These are phyloP conservation scores for Evansstolkia leycettana DNA, from an alignment of 495 filamentous ascomycete species.

Conservation along the genomic window DNA sequence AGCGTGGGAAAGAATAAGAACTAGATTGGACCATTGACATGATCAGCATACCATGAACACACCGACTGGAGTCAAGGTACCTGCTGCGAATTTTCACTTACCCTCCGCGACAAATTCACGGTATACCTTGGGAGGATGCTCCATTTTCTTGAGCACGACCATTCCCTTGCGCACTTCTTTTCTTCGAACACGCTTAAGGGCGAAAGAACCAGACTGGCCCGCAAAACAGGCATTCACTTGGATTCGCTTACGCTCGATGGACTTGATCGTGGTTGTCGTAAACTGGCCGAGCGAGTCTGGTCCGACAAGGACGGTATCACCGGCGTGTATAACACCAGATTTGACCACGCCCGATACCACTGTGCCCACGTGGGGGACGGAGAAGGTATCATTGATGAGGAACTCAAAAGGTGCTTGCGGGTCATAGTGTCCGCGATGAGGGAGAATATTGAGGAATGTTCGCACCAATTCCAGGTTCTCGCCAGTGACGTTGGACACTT, in stretches of 20 bases:
- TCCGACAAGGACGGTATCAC: conserved; percentile 80
- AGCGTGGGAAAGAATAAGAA: conserved; percentile 88
- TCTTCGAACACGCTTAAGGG: conserved; percentile 68
- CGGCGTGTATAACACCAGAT: conserved; percentile 68
- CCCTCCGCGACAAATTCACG: conserved; percentile 90
- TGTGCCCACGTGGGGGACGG: conserved; percentile 94
- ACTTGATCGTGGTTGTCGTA: conserved; percentile 75
- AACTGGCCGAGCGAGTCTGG: conserved; percentile 91
- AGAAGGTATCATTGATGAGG: conserved; percentile 95
- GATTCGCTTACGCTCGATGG: conserved; percentile 92
- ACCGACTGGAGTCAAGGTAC: not conserved
- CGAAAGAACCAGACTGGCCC: conserved; percentile 87
- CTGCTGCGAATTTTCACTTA: conserved; percentile 16
- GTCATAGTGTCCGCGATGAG: conserved; percentile 90
- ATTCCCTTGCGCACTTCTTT: conserved; percentile 98
- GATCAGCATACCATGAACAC: not conserved
- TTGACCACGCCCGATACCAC: conserved; percentile 94
- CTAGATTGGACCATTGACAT: conserved; percentile 27
- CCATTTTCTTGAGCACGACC: conserved; percentile 83
- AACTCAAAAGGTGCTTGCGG: conserved; percentile 84
- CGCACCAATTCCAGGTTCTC: conserved; percentile 70
- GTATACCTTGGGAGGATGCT: conserved; percentile 65
- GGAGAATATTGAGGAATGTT: conserved; percentile 89
- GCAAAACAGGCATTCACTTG: conserved; percentile 79
- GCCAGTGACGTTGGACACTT: conserved; percentile 95